Base-by-base conservation (phyloP, 1,284 basidiomycete species). In the Pseudomicrostroma phylloplanum region DNA sequence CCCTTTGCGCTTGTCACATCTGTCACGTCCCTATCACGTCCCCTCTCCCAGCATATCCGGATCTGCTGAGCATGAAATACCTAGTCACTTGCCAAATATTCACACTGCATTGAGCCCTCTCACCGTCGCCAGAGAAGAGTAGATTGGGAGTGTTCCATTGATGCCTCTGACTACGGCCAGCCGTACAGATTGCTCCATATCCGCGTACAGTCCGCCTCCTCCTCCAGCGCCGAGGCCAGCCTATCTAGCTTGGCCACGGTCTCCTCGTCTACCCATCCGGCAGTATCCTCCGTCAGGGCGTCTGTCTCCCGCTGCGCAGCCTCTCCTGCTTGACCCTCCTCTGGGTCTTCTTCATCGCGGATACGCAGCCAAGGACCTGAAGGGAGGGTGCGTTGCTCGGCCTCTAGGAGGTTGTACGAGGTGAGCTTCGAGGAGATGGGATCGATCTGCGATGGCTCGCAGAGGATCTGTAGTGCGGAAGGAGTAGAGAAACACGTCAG, bases 141-240 rank as follows among this genome's bases (percentile, higher is more conserved):
- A n/a, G n/a, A n/a, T n/a, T n/a, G n/a, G n/a, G n/a, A n/a, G n/a
- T n/a, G n/a, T n/a, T n/a, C n/a, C n/a, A n/a, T n/a, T 36, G 30
- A 36, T 36, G 30, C 4, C 9, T 4, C 9, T 36, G 30, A n/a
- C 9, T 36, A 36, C 30, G 30, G 30, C 30, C 30, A 36, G 30
- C 30, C 30, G 30, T 36, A 36, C 30, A 36, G 30, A 36, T 36
- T 36, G 30, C 30, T 36, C 61, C 61, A 66, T 1, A 66, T 55
- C 15, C 62, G 36, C 30, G 43, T 42, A 36, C 58, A 59, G 30
- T 67, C 66, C 25, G 66, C 66, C 19, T 55, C 43, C 23, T 62
- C 61, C 43, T 67, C 64, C 36, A 67, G 55, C 21, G 54, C 23
- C 8, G 42, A 56, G 15, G 57, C 19, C 26, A 67, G 36, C 42